Base-by-base conservation (phyloP, 2,329 filamentous ascomycete species). In the Pyrenophora tritici-repentis region DNA sequence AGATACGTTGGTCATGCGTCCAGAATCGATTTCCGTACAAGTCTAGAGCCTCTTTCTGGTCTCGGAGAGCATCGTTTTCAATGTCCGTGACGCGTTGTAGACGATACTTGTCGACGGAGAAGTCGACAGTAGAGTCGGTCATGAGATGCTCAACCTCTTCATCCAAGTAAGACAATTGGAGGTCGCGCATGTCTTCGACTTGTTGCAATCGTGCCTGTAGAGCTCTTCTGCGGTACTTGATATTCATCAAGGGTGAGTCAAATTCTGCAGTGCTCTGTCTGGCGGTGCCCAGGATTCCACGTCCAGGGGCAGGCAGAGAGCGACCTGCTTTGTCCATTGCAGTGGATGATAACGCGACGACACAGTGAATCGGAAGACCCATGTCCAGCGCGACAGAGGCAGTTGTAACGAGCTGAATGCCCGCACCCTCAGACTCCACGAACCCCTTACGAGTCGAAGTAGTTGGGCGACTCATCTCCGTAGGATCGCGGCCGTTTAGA, bases 261-360 rank as follows among this genome's bases (percentile, higher is more conserved):
- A 94, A 97, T 73, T 92, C 94, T 78, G 90, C 87, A 39, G 88
- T 83, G 61, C 90, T 86, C 81, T 99, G 95, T 59, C 93, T 91
- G 58, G 94, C 94, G 58, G 90, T 95, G 45, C 93, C 97, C 68
- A 99, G 83, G 44, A 99, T 90, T 87, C 94, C 94, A 78, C 97
- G 90, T 22, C 94, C 94, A 49, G 94, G 94, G 54, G 94, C 94
- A 51, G 94, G 94, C 7, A 99, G 91, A 13, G 94, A 99, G 58
- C 94, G 91, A 42, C 94, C 94, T 74, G 97, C 99, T 86, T 99
- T 97, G 83, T 99, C 94, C 42, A 93, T 97, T 50, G 95, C 95
- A 37, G 94, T 99, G 35, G 91, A 91, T 33, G 93, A 97, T 69
- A 97, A 84, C 53, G 90, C 95, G 66, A 99, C 79, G 58, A 99